A percentile compares a stretch with the other conserved stretches of the same genome.
Conservation (phyloP, 2,329 filamentous ascomycete species). For the Diaporthe vexans region DNA sequence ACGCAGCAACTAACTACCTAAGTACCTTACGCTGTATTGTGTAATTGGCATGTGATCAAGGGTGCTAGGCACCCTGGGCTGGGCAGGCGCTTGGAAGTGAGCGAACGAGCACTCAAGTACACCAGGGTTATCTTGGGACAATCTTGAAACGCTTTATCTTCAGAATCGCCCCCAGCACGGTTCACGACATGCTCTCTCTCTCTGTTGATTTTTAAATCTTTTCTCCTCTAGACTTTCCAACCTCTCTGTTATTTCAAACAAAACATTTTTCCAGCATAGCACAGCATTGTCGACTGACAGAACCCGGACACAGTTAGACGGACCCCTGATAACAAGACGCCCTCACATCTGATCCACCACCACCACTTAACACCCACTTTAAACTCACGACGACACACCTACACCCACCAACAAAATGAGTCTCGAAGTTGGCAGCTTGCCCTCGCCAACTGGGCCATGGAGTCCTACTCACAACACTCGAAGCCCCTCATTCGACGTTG, state of each 20-base stretch:
- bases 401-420: constrained; percentile 25
- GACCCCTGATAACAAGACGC: too few species aligned
- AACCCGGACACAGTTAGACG: neutral
- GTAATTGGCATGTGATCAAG: constrained; percentile 37
- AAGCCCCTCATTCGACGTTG: constrained; percentile 1
- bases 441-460: constrained; percentile 38
- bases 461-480: constrained; percentile 34
- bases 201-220: neutral
- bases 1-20: neutral
- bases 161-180: neutral
- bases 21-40: neutral
- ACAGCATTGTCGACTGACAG: too few species aligned
- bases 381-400: neutral
- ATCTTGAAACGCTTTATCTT: constrained; percentile 38
- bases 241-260: neutral
- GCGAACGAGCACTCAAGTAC: neutral
- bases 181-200: neutral
- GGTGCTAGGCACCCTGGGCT: constrained; percentile 19
- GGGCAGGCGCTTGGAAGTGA: neutral
- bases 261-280: neutral
- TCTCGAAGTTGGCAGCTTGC: constrained; percentile 35
- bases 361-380: too few species aligned
- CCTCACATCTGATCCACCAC: neutral
- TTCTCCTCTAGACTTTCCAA: neutral
- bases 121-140: constrained; percentile 36